Percentiles rank a stretch among this genome's conserved stretches.
Evolutionary conservation across 176 grass and related monocot species (phyloP).

Genomic region (bread wheat (Triticum aestivum)): DNA sequence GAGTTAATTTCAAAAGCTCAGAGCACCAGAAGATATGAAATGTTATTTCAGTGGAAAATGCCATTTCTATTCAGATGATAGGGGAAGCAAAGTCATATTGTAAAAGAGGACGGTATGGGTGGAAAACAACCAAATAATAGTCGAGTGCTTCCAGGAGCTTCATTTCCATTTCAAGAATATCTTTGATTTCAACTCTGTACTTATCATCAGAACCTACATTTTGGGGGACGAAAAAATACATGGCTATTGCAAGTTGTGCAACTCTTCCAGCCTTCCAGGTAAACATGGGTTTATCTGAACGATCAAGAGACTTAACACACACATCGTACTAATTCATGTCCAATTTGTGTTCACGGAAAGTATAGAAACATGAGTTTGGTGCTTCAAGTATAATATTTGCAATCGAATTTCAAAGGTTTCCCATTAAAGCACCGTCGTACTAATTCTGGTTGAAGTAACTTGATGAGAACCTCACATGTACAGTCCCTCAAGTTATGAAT

Average conservation of each 20-base stretch:
- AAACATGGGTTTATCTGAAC: neutral
- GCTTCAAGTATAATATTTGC: neutral
- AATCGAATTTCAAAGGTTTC: neutral
- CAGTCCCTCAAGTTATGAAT: neutral
- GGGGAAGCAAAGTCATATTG: constrained; percentile 57
- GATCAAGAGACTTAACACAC: constrained; percentile 46
- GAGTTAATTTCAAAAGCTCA: neutral
- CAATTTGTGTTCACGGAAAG: neutral
- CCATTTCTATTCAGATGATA: neutral
- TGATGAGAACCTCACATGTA: neutral
- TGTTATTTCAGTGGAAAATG: neutral
- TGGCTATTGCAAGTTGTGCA: neutral
- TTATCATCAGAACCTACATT: constrained; percentile 65
- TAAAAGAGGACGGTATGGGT: constrained; percentile 86
- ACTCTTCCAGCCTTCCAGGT: neutral
- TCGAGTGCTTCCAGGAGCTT: constrained; percentile 93
- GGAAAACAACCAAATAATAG: constrained; percentile 96
- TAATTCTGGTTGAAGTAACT: neutral
- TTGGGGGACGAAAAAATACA: neutral
- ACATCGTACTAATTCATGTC: constrained; percentile 59
- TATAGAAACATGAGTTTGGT: neutral
- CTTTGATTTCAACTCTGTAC: constrained; percentile 95
- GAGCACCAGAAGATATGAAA: neutral
- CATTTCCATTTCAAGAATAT: constrained; percentile 99
- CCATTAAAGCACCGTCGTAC: neutral